A percentile compares a stretch with the other conserved stretches of the same genome.
Evolutionary conservation across 129 eudicot genomes (phyloP).

Genomic region (Ambrosia artemisiifolia): DNA sequence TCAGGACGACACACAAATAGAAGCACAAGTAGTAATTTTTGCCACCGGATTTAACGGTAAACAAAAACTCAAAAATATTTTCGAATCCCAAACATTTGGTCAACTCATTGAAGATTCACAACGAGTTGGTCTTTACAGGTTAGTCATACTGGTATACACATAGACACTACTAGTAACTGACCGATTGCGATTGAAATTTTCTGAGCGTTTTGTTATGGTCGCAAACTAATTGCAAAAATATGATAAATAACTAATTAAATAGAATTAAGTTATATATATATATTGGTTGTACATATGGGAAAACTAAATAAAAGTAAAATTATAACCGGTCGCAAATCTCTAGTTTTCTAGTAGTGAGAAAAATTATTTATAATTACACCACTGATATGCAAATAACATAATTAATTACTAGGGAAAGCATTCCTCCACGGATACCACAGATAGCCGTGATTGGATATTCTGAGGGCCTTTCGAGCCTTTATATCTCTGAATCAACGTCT

Average conservation of each 20-base stretch:
- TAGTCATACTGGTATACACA: neutral
- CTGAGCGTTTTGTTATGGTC: too few species aligned
- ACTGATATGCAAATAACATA: neutral
- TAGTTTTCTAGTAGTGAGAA: too few species aligned
- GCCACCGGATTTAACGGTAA: conserved; percentile 59
- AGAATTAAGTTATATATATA: too few species aligned
- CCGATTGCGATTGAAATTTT: too few species aligned
- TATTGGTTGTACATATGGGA: too few species aligned
- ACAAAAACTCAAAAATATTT: conserved; percentile 44
- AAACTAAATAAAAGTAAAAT: too few species aligned
- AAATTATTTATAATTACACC: neutral
- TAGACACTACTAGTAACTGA: too few species aligned
- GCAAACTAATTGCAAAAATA: too few species aligned
- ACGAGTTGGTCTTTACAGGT: conserved; percentile 54
- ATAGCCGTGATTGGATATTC: conserved; percentile 60
- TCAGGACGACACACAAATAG: conserved; percentile 18
- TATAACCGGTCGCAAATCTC: too few species aligned
- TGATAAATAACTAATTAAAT: too few species aligned
- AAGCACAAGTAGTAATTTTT: conserved; percentile 47
- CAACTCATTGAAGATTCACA: conserved; percentile 37
- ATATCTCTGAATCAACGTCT: conserved; percentile 47
- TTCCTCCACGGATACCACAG: conserved; percentile 64
- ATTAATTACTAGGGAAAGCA: conserved; percentile 39
- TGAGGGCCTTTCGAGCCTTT: conserved; percentile 45
- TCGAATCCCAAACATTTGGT: conserved; percentile 35